Evolutionary conservation across 306 rosid species (phyloP).

Genomic region (Psophocarpus tetragonolobus): DNA sequence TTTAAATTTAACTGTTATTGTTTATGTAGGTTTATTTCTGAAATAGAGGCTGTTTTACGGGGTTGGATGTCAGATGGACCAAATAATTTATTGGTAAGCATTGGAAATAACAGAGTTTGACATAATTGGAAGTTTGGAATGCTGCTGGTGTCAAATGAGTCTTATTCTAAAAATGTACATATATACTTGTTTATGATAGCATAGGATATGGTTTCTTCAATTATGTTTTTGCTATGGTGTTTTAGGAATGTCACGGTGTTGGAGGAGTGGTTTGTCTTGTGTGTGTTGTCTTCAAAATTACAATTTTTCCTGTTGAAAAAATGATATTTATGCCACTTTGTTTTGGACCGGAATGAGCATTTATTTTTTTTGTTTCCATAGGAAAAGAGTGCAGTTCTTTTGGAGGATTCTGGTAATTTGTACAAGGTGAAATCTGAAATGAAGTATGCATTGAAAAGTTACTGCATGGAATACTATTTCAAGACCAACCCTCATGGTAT

Average conservation of each 20-base stretch:
- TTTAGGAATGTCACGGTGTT: constrained; percentile 6
- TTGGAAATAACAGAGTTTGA: constrained; percentile 18
- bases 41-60: constrained; percentile 87
- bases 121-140: constrained; percentile 14
- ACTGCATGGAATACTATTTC: constrained; percentile 82
- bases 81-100: constrained; percentile 72
- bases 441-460: constrained; percentile 74
- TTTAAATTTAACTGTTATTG: background rate
- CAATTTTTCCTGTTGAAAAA: background rate
- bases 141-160: constrained; percentile 8
- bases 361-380: constrained; percentile 30
- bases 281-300: background rate
- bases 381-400: constrained; percentile 73
- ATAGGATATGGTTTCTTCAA: constrained; percentile 1
- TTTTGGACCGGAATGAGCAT: constrained; percentile 20
- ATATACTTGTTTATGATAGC: constrained; percentile 8
- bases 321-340: constrained; percentile 6
- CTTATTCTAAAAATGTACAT: background rate
- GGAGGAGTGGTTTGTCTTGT: background rate
- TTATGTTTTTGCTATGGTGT: background rate
- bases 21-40: constrained; percentile 81
- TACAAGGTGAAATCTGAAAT: constrained; percentile 84
- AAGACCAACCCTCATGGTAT: constrained; percentile 61
- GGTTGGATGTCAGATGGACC: constrained; percentile 91
- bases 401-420: constrained; percentile 58